phyloP scores from a whole-genome alignment of 257 asterid species.

The Lycium ferocissimum region DNA sequence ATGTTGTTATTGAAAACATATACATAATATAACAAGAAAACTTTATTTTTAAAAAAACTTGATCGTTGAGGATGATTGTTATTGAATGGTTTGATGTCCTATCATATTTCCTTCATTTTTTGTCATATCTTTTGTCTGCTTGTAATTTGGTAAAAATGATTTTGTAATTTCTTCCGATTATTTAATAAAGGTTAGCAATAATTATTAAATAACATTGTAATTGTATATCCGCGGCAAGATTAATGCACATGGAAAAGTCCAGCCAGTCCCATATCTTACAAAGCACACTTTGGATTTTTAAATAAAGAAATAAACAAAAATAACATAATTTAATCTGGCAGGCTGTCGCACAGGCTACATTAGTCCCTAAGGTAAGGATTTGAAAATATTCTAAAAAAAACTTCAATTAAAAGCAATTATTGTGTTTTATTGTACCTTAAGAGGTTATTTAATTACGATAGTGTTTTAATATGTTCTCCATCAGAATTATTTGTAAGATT shows the following conservation, averaged over 20 bases:
- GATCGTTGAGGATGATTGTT: too few species aligned
- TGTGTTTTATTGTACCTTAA: not conserved
- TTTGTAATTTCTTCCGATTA: not conserved
- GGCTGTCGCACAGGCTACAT: not conserved
- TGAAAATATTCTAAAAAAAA: constrained; percentile 31
- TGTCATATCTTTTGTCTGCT: not conserved
- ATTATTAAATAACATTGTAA: not conserved
- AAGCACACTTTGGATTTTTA: not conserved
- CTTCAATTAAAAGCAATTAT: constrained; percentile 29
- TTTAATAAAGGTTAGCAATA: not conserved
- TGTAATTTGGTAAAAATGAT: not conserved
- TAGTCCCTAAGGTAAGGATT: constrained; percentile 27
- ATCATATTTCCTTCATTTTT: not conserved
- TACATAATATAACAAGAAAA: too few species aligned
- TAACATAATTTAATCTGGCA: not conserved
- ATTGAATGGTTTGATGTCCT: not conserved
- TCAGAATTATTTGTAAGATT: not conserved
- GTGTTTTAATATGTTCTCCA: not conserved
- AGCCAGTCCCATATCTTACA: not conserved
- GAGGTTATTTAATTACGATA: not conserved
- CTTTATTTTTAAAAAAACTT: too few species aligned
- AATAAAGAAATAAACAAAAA: not conserved
- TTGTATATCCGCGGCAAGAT: constrained; percentile 21
- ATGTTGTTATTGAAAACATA: too few species aligned
- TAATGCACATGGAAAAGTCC: constrained; percentile 32